Conservation (phyloP, 2,329 filamentous ascomycete species). For the Penicillium sp. region DNA sequence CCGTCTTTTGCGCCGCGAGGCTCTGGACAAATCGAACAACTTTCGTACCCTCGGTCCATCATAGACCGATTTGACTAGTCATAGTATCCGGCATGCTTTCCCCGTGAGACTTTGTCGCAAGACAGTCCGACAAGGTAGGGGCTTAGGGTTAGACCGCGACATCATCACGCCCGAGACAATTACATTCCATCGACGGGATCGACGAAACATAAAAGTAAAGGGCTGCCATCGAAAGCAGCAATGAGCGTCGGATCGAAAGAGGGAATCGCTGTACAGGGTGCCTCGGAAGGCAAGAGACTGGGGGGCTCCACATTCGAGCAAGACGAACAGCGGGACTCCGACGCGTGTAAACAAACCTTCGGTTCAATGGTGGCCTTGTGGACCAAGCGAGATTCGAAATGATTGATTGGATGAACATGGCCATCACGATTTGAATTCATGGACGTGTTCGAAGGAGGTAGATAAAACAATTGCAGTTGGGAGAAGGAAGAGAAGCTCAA, state of each 20-base stretch:
- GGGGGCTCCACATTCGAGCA: conserved; percentile 24
- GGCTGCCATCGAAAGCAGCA: conserved; percentile 41
- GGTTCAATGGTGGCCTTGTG: conserved; percentile 13
- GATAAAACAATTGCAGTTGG: conserved; percentile 2
- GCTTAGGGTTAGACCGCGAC: conserved; percentile 97
- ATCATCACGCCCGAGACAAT: conserved; percentile 54
- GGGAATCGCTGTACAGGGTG: conserved; percentile 62
- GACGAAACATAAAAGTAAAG: conserved; percentile 25
- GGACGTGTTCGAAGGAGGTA: conserved; percentile 8
- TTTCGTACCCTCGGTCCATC: conserved; percentile 34
- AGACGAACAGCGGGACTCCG: conserved; percentile 6
- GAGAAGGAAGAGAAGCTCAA: background rate
- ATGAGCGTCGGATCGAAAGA: conserved; percentile 70
- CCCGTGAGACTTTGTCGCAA: conserved; percentile 59
- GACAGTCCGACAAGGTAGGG: conserved; percentile 58
- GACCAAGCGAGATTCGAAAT: conserved; percentile 4
- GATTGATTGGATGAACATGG: conserved; percentile 1
- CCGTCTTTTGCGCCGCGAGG: conserved; percentile 41
- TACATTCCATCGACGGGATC: conserved; percentile 29
- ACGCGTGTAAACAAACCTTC: conserved; percentile 14
- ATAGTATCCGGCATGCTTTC: conserved; percentile 62
- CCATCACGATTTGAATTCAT: conserved; percentile 1
- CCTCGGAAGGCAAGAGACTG: conserved; percentile 37
- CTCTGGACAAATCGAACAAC: conserved; percentile 45
- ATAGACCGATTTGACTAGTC: conserved; percentile 55